Percentiles rank a stretch among this genome's conserved stretches.
Evolutionary conservation across 1,139 yeast species (phyloP).

Genomic region (Taiozyma sp.): DNA sequence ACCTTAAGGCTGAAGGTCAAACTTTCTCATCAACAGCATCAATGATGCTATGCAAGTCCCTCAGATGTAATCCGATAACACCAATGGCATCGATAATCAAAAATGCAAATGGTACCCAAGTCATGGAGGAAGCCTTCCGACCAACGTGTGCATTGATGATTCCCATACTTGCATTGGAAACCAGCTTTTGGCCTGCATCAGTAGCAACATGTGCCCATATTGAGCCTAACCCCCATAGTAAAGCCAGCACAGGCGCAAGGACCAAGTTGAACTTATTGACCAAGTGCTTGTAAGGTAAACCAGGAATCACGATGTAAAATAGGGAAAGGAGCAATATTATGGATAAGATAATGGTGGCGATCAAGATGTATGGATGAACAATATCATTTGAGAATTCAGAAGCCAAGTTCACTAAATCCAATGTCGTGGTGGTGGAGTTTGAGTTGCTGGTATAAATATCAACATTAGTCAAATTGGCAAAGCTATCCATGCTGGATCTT

Average conservation of each 20-base stretch:
- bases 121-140: constrained; percentile 49
- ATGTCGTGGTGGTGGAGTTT: constrained; percentile 25
- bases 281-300: constrained; percentile 37
- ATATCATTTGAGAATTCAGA: constrained; percentile 37
- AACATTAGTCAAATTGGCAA: constrained; percentile 29
- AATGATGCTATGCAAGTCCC: constrained; percentile 25
- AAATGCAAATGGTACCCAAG: constrained; percentile 59
- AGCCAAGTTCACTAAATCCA: constrained; percentile 41
- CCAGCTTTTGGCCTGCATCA: constrained; percentile 38
- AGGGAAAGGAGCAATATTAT: constrained; percentile 37
- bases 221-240: constrained; percentile 67
- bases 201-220: constrained; percentile 66
- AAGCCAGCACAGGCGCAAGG: constrained; percentile 34
- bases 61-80: constrained; percentile 25
- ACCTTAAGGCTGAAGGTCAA: constrained; percentile 2
- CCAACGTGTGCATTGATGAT: constrained; percentile 46
- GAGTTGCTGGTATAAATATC: constrained; percentile 27
- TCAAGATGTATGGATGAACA: constrained; percentile 51
- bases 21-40: constrained; percentile 26
- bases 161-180: constrained; percentile 48
- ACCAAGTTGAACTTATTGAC: constrained; percentile 33
- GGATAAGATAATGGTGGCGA: constrained; percentile 43
- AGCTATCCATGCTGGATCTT: constrained; percentile 24
- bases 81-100: constrained; percentile 31
- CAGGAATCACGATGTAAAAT: constrained; percentile 43